phyloP scores from a whole-genome alignment of 306 rosid species.

The Sicyos edulis region DNA sequence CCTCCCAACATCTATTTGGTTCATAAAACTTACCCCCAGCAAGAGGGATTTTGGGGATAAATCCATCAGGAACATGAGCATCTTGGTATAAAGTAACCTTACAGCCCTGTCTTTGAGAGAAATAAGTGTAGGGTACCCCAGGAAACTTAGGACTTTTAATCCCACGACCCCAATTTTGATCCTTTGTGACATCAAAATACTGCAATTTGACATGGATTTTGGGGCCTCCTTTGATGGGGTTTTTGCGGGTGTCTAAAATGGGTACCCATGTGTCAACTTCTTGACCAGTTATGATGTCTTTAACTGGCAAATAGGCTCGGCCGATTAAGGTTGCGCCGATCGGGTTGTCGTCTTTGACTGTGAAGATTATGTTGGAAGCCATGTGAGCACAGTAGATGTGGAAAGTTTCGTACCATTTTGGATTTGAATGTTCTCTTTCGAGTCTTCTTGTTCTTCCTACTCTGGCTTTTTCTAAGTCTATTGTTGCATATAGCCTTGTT shows the following conservation, averaged over 20 bases:
- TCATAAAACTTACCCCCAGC: slow-evolving; percentile 42
- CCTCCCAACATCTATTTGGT: slow-evolving; percentile 50
- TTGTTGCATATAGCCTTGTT: slow-evolving; percentile 33
- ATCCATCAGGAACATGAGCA: slow-evolving; percentile 44
- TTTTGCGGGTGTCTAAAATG: slow-evolving; percentile 26
- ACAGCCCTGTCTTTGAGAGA: slow-evolving; percentile 41
- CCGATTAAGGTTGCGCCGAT: slow-evolving; percentile 46
- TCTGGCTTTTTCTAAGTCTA: slow-evolving; percentile 42
- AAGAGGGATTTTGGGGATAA: slow-evolving; percentile 41
- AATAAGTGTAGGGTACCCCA: slow-evolving; percentile 44
- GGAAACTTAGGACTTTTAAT: slow-evolving; percentile 40
- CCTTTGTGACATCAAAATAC: too few species aligned
- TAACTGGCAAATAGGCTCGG: slow-evolving; percentile 37
- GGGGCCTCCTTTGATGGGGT: slow-evolving; percentile 31
- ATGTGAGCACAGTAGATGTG: slow-evolving; percentile 45
- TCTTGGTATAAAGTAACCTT: slow-evolving; percentile 40
- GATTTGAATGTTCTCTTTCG: slow-evolving; percentile 28
- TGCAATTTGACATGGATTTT: slow-evolving; percentile 42
- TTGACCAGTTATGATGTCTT: slow-evolving; percentile 27
- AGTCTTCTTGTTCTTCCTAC: slow-evolving; percentile 46
- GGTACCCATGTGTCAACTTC: slow-evolving; percentile 43
- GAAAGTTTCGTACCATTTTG: slow-evolving; percentile 44
- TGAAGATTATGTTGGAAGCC: slow-evolving; percentile 41
- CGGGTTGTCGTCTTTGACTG: slow-evolving; percentile 38
- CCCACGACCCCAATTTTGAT: slow-evolving; percentile 46